Evolutionary conservation across 2,329 filamentous ascomycete genomes (phyloP), one percentile per base, ranked within the genome.

Genomic region (Penicillium brasilianum): DNA sequence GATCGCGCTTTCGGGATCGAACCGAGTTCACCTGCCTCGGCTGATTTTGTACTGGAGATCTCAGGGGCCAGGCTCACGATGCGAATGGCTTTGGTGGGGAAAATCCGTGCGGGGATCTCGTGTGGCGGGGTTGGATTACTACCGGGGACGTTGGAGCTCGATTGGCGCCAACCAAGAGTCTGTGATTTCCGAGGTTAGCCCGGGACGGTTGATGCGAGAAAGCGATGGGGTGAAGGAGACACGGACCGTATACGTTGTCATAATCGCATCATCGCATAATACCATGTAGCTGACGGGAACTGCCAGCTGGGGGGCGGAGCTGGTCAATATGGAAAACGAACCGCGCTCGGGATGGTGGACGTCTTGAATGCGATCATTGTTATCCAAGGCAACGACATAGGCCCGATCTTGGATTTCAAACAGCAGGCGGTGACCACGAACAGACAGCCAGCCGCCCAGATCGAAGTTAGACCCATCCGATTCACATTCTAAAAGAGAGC

Each of bases 201-300:
- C 10, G 48, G 9, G 37, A 39, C n/a, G 43, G 8, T 43, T n/a
- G 14, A 3, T 18, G 16, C 4, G 43, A 18, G n/a, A 4, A 2
- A 14, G 10, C 39, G 20, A 14, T 32, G 16, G 11, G 6, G 18
- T 4, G 37, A n/a, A 28, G 18, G 32, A 7, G 28, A 13, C 39
- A 70, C 71, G 56, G 66, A 75, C 75, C 5, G 77, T 78, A 60
- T 77, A 82, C 3, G 80, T 82, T 28, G 73, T 75, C 76, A 82
- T 80, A 55, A 83, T 76, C 39, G 78, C 79, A 68, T 83, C 81
- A 53, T 82, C 80, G 54, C 75, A 82, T 9, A 82, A 56, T 0
- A 71, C 75, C 81, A 83, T 82, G 67, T 80, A 82, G 60, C 77
- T 80, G 28, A 82, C 76, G 0, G 81, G 80, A 0, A 79, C 76